These are phyloP conservation scores for Ascochyta fabae DNA, from an alignment of 2,329 filamentous ascomycete species.

Conservation along the genomic window DNA sequence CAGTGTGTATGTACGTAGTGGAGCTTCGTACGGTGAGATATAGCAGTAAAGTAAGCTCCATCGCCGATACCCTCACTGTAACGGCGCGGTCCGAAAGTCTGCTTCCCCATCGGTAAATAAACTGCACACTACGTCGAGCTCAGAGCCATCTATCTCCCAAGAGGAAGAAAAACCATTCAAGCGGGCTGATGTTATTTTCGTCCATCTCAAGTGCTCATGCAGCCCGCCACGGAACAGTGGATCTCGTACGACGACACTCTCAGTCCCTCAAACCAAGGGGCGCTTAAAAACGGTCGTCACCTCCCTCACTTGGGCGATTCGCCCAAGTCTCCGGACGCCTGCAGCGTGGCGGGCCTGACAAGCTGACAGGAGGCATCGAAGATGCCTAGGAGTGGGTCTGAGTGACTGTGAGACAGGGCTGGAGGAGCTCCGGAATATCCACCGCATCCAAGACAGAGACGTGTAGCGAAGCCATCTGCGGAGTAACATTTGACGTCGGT, in stretches of 20 bases:
- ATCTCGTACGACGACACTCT: conserved; percentile 5
- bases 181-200: background rate
- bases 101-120: background rate
- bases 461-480: background rate
- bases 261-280: no score
- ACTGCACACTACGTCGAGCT: background rate
- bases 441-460: background rate
- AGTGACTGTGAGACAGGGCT: background rate
- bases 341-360: background rate
- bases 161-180: no score
- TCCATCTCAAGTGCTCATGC: background rate
- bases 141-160: background rate
- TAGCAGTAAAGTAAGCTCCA: background rate
- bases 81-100: background rate
- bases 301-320: no score
- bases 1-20: background rate
- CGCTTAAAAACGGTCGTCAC: background rate
- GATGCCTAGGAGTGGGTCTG: background rate
- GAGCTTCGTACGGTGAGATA: background rate
- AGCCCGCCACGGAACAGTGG: conserved; percentile 1
- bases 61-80: background rate
- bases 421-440: no score
- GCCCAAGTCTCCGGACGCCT: background rate
- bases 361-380: background rate
- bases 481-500: background rate